Evolutionary conservation across 2,329 filamentous ascomycete genomes (phyloP), one percentile per base, ranked within the genome.

Genomic region (Alternaria sp.): DNA sequence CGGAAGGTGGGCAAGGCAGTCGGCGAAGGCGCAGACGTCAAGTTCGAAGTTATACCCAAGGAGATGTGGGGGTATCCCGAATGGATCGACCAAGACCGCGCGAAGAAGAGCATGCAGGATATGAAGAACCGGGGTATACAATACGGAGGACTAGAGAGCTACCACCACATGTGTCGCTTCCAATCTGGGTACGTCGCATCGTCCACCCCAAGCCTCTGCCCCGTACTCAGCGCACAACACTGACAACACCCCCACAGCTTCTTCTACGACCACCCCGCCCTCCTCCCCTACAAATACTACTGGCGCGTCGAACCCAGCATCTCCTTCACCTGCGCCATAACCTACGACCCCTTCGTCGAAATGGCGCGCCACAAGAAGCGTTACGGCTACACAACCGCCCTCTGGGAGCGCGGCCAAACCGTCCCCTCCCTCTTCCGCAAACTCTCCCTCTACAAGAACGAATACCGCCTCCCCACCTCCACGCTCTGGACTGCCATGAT

Each of bases 121-220:
- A 88, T 96, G 13, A 86, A 97, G 54, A 86, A 92, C 75, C 90
- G 96, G 77, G 87, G 93, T 71, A 87, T 91, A 8, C 92, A 97
- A 44, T 93, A 97, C 77, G 91, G 91, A 69, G 86, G 89, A 72
- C 91, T 91, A 85, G 83, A 92, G 56, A 97, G 92, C 58, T 98
- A 98, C 82, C 94, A 97, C 81, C 91, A 97, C 77, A 98, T 98
- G 95, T 98, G 95, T 77, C 89, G 95, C 59, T 98, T 95, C 93
- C 97, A 98, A 83, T 71, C 67, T 28, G 71, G 70, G 65, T 70
- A 59, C 5, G 62, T 62, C 36, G 15, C 23, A 43, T 25, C 28
- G 11, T 45, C 10, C 21, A 46, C 19, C 17, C 30, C 13, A n/a
- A 54, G 11, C 59, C 26, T 46, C 44, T 28, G 3, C 5, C 44